Evolutionary conservation across 345 rosid species (phyloP), one percentile per base, ranked within the genome.

Genomic region (Noccaea caerulescens): DNA sequence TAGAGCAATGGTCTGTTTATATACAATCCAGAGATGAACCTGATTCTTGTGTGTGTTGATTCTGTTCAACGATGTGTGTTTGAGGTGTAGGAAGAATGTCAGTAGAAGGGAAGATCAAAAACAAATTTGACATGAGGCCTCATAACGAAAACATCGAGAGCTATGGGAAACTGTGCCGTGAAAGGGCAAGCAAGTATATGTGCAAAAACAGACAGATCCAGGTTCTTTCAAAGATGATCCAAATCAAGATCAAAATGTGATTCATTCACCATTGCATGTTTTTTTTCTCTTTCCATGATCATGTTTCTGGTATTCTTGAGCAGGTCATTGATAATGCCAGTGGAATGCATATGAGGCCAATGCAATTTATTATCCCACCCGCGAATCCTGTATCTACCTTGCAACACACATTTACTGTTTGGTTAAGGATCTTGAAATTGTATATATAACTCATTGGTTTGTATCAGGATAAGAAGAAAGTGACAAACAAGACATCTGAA

Each of bases 101-200:
- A 10, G 83, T 81, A 14, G 98, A 90, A 79, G 98, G 98, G 43
- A 93, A 84, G 79, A 87, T 90, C 58, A 72, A 78, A 41, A 81
- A 88, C 81, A 90, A 90, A 67, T 90, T 93, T 76, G 96, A 93
- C 75, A 84, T 90, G 91, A 88, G 88, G 78, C 98, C 90, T 33
- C 87, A 86, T 69, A 73, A 75, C 38, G 93, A 85, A 62, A 87
- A 82, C 78, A 83, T 88, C 0, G 98, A 88, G 75, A 82, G 80
- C 74, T 88, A 93, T 58, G 87, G 93, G 44, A 87, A 84, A 78
- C 83, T 90, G 11, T 90, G 91, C 38, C 96, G 96, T 30, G 97
- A 90, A 69, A 79, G 97, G 61, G 82, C 96, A 50, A 84, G 66
- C 72, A 88, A 88, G 68, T 86, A 65, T 60, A 85, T 85, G 97